A percentile compares a stretch with the other conserved stretches of the same genome.
Evolutionary conservation across 306 rosid species (phyloP).

Genomic region (Senna tora): DNA sequence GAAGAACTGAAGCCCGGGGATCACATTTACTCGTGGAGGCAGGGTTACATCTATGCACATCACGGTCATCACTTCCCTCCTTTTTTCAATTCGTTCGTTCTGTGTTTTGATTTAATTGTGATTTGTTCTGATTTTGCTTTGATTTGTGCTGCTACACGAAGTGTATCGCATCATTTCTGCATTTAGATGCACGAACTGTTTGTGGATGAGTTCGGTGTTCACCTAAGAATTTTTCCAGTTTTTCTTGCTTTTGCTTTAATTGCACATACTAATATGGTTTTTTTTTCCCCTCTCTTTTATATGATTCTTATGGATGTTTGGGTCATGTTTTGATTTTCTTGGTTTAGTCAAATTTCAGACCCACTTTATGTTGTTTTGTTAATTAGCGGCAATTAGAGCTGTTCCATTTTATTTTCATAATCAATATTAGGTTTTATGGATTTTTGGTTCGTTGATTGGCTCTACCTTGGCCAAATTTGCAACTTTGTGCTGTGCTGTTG

Average conservation of each 20-base stretch:
- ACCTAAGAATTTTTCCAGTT: too few relatives aligned
- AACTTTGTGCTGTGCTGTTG: background rate
- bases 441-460: background rate
- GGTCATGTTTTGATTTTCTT: background rate
- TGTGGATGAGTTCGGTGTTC: too few relatives aligned
- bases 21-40: conserved; percentile 90
- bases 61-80: conserved; percentile 57
- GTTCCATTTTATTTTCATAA: background rate
- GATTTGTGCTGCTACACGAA: too few relatives aligned
- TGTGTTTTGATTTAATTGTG: background rate
- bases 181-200: too few relatives aligned
- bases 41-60: conserved; percentile 75
- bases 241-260: background rate
- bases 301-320: background rate
- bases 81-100: background rate
- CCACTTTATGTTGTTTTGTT: background rate
- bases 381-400: background rate
- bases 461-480: background rate
- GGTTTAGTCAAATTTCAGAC: background rate
- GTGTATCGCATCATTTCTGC: too few relatives aligned
- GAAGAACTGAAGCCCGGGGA: conserved; percentile 70
- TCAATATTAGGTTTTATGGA: background rate
- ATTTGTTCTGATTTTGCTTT: background rate
- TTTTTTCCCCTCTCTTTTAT: background rate
- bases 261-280: too few relatives aligned